Evolutionary conservation across 1,139 yeast genomes (phyloP), one percentile per base, ranked within the genome.

Genomic region (Geotrichum fermentans): DNA sequence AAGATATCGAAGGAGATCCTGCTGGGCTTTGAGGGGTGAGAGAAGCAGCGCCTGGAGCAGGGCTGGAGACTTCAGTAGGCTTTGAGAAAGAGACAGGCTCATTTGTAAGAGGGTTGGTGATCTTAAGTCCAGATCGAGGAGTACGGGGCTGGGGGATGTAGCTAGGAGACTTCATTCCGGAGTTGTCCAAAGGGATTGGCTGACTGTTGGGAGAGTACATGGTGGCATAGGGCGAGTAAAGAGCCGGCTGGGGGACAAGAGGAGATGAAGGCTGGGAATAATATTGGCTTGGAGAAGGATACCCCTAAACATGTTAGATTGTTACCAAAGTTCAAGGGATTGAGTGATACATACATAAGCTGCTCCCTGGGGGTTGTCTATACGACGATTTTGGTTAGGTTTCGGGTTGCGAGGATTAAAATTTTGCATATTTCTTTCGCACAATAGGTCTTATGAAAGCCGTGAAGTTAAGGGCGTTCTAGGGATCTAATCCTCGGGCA

Each of bases 41-140:
- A n/a, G 44, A 32, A 47, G 49, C 35, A 36, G 37, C 28, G 39
- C 40, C 41, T 40, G 52, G 36, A 10, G 44, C 37, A 21, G 50
- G 43, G 28, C 47, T 38, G 18, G 37, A 30, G 21, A n/a, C 36
- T 14, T 50, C 47, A 35, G 45, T 45, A 33, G 47, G 37, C 30
- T 52, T 51, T 10, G 41, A 40, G 10, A 52, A 34, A 17, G 42
- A 39, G 13, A 52, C 54, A 14, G 52, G 53, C 44, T 52, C 47
- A 24, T 47, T 38, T 21, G 54, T 52, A 32, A 50, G 43, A 14
- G 54, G 54, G 40, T 52, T 50, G 10, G 49, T 47, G 33, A 52
- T 52, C 38, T 43, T 43, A 29, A 52, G 21, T 11, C 43, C 40
- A 40, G 47, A 44, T 28, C 43, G 48, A n/a, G 53, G 40, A 6